Evolutionary conservation across 2,329 filamentous ascomycete genomes (phyloP).

Genomic region (Clonostachys solani): DNA sequence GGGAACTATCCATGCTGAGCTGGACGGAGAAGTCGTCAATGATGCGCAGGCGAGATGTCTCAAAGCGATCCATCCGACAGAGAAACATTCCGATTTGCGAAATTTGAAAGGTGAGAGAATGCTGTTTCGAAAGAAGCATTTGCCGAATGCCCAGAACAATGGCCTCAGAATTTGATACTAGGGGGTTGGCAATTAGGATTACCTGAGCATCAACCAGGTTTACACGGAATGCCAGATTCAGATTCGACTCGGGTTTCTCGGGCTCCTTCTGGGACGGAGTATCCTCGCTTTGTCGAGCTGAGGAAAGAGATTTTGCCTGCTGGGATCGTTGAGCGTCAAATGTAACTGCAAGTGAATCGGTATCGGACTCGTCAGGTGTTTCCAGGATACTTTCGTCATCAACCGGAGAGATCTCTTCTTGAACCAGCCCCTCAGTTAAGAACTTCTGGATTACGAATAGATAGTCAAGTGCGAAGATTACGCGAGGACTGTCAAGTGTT

Average conservation of each 20-base stretch:
- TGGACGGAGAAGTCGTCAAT: conserved; percentile 95
- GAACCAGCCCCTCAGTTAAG: conserved; percentile 63
- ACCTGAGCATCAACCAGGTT: conserved; percentile 96
- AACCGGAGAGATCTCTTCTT: conserved; percentile 43
- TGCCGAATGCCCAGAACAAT: conserved; percentile 95
- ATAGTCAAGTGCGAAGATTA: conserved; percentile 96
- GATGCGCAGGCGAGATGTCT: conserved; percentile 83
- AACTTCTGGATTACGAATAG: conserved; percentile 86
- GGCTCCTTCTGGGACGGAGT: neutral
- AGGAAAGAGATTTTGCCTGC: conserved; percentile 15
- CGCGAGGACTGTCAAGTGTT: conserved; percentile 87
- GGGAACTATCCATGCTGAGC: conserved; percentile 74
- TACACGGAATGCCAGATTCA: conserved; percentile 81
- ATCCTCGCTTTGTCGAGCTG: conserved; percentile 13
- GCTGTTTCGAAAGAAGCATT: conserved; percentile 86
- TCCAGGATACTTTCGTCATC: conserved; percentile 48
- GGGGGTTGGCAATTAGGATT: conserved; percentile 91
- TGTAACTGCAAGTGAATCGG: conserved; percentile 50
- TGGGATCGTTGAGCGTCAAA: conserved; percentile 30
- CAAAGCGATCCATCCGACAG: conserved; percentile 97
- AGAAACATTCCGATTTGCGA: conserved; percentile 97
- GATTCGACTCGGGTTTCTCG: conserved; percentile 26
- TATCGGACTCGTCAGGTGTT: conserved; percentile 53
- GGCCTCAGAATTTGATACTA: conserved; percentile 86
- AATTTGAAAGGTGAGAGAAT: conserved; percentile 89